A percentile compares a stretch with the other conserved stretches of the same genome.
Conservation (phyloP, 2,329 filamentous ascomycete genomes). For the Aspergillus pseudoviridinutans region DNA sequence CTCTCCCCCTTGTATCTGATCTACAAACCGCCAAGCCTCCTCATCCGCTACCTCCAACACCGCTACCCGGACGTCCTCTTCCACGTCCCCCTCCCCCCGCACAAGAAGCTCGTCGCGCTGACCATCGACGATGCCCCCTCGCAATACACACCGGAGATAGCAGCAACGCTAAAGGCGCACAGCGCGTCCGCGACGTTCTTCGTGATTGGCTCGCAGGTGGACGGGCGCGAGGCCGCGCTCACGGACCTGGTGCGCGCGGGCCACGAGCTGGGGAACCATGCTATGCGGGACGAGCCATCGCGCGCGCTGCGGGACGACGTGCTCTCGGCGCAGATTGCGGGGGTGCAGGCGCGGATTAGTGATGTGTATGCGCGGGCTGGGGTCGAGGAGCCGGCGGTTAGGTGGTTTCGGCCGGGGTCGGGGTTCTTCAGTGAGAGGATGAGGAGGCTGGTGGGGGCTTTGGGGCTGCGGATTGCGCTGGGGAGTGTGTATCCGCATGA, state of each 20-base stretch:
- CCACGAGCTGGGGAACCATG: constrained; percentile 80
- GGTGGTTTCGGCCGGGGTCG: constrained; percentile 78
- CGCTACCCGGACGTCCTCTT: constrained; percentile 78
- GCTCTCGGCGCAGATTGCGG: constrained; percentile 59
- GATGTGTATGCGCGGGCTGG: constrained; percentile 49
- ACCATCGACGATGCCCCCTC: constrained; percentile 87
- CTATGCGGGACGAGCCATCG: constrained; percentile 80
- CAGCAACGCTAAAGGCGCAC: constrained; percentile 62
- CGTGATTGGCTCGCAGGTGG: constrained; percentile 74
- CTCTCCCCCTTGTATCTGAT: constrained; percentile 59
- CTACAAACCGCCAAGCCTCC: constrained; percentile 72
- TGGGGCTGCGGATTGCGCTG: constrained; percentile 71
- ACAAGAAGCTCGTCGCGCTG: constrained; percentile 67
- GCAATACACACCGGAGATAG: constrained; percentile 64
- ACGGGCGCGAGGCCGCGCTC: constrained; percentile 53
- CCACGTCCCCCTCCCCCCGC: constrained; percentile 52
- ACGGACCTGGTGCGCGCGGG: constrained; percentile 56
- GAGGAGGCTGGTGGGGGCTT: constrained; percentile 53
- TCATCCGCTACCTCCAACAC: constrained; percentile 67
- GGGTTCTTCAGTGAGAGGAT: constrained; percentile 76
- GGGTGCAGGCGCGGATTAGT: constrained; percentile 60
- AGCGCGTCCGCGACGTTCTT: constrained; percentile 80
- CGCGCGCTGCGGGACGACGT: constrained; percentile 55
- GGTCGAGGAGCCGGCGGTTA: constrained; percentile 44
- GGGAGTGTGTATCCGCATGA: constrained; percentile 88